These are phyloP conservation scores for Phytophthora kernoviae DNA, from an alignment of 352 stramenopile genomes.

Conservation along the genomic window DNA sequence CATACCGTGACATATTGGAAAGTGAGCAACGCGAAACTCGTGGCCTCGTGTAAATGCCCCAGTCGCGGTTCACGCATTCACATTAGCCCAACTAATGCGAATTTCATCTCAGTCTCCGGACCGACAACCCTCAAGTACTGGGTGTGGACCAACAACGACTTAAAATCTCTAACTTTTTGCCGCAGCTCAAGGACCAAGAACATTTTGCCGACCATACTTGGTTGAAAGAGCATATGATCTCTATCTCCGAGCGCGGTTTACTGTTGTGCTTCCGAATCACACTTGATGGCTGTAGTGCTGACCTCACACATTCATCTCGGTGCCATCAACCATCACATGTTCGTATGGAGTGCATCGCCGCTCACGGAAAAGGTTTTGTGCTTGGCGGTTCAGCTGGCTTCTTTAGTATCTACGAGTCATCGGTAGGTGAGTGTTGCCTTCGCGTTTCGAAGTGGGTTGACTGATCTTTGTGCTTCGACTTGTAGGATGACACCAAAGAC, in stretches of 20 bases:
- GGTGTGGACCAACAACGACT: conserved; percentile 78
- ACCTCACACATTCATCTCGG: conserved; percentile 68
- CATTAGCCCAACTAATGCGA: conserved; percentile 70
- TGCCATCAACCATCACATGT: conserved; percentile 75
- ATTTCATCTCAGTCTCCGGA: conserved; percentile 78
- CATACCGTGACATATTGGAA: conserved; percentile 86
- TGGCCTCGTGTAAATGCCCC: conserved; percentile 72
- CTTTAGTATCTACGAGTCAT: conserved; percentile 79
- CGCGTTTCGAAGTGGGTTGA: not conserved
- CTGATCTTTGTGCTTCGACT: not conserved
- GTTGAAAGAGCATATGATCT: conserved; percentile 74
- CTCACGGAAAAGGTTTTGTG: conserved; percentile 77
- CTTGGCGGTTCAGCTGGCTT: conserved; percentile 70
- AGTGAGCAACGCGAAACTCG: conserved; percentile 72
- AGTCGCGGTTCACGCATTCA: conserved; percentile 68
- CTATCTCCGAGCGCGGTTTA: conserved; percentile 69
- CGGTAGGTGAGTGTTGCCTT: conserved; percentile 31
- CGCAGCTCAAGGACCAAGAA: conserved; percentile 75
- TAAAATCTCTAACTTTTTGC: conserved; percentile 81
- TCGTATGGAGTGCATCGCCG: conserved; percentile 69
- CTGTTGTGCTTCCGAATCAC: conserved; percentile 68
- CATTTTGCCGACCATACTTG: conserved; percentile 86
- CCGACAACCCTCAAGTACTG: conserved; percentile 82
- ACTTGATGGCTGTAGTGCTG: conserved; percentile 52
- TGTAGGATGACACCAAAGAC: conserved; percentile 76